These are phyloP conservation scores for Plectosphaerella plurivora DNA, from an alignment of 2,329 filamentous ascomycete species.

Conservation along the genomic window DNA sequence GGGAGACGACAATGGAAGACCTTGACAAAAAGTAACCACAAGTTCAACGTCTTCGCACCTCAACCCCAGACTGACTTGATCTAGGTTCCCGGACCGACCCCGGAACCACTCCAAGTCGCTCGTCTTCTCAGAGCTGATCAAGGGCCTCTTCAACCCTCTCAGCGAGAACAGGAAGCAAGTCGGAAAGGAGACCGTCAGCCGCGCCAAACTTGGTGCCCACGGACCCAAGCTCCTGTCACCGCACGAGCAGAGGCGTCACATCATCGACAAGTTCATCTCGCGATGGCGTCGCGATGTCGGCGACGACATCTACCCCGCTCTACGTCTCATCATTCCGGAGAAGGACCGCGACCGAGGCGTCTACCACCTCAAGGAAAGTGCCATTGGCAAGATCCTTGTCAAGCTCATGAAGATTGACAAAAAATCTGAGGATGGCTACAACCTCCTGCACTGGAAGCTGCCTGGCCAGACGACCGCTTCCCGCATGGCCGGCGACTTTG, in stretches of 20 bases:
- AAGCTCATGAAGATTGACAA: conserved; percentile 89
- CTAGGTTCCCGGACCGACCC: conserved; percentile 78
- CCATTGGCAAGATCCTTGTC: conserved; percentile 85
- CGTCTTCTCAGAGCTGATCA: conserved; percentile 75
- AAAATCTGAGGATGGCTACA: conserved; percentile 83
- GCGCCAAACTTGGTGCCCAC: conserved; percentile 56
- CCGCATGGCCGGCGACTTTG: conserved; percentile 82
- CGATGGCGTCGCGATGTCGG: conserved; percentile 87
- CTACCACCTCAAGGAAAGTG: conserved; percentile 91
- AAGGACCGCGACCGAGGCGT: conserved; percentile 89
- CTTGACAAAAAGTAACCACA: conserved; percentile 36
- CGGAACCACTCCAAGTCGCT: conserved; percentile 75
- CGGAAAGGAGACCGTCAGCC: conserved; percentile 36
- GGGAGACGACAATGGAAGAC: conserved; percentile 33
- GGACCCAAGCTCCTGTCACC: conserved; percentile 58
- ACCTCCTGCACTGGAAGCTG: conserved; percentile 86
- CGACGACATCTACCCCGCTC: conserved; percentile 85
- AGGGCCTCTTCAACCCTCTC: conserved; percentile 74
- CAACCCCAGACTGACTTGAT: conserved; percentile 14
- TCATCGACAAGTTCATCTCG: conserved; percentile 82
- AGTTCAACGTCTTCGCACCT: not conserved
- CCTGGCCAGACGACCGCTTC: conserved; percentile 63
- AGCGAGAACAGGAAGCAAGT: conserved; percentile 71
- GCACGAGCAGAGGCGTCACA: conserved; percentile 71
- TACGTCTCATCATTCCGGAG: conserved; percentile 86